phyloP scores from a whole-genome alignment of 139 green algal genomes.

The Chlorella sp. region DNA sequence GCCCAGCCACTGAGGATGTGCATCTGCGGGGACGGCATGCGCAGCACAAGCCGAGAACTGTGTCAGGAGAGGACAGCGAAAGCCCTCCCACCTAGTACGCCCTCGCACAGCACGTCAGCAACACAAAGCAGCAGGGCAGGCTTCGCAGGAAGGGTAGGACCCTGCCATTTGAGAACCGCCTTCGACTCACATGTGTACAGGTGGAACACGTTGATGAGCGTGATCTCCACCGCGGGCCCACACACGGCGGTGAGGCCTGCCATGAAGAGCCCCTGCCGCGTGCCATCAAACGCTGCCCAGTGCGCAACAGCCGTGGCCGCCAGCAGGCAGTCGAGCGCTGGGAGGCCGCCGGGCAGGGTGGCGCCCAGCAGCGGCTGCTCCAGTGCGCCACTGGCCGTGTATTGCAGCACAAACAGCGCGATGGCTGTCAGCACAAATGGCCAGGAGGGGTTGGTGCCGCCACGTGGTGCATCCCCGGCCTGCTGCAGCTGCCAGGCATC shows the following conservation, averaged over 20 bases:
- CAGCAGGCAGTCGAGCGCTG: constrained; percentile 36
- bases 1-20: constrained; percentile 39
- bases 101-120: too few relatives aligned
- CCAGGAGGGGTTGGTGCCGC: constrained; percentile 40
- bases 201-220: constrained; percentile 43
- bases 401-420: constrained; percentile 60
- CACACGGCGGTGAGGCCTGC: constrained; percentile 39
- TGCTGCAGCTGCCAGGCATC: constrained; percentile 6
- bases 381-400: constrained; percentile 47
- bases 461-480: constrained; percentile 3
- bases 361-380: constrained; percentile 38
- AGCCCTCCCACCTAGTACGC: too few relatives aligned
- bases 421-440: constrained; percentile 47
- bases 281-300: constrained; percentile 51
- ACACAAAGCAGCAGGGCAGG: too few relatives aligned
- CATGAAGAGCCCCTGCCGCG: constrained; percentile 48
- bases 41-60: too few relatives aligned
- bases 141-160: too few relatives aligned
- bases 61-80: too few relatives aligned
- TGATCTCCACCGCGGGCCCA: constrained; percentile 44
- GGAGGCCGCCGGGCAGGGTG: constrained; percentile 8
- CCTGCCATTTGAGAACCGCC: too few relatives aligned
- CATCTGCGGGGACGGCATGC: constrained; percentile 10
- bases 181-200: constrained; percentile 47
- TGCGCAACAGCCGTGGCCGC: background rate